Base-by-base conservation (phyloP, 371 early-diverging fungal genomes). In the Mucor circinelloides region DNA sequence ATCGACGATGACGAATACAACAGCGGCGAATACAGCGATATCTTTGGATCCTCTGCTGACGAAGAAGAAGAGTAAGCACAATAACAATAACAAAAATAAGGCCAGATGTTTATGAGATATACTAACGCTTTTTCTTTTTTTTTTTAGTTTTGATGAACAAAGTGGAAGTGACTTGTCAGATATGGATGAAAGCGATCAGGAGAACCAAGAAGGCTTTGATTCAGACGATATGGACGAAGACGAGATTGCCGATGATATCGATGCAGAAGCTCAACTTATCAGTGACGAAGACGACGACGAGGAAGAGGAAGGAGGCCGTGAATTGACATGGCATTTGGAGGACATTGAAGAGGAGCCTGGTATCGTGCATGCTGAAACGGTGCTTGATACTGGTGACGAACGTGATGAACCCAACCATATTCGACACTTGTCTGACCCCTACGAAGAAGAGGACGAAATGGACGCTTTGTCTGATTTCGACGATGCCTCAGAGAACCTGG, bases 121-220 rank as follows among this genome's bases (percentile, higher is more conserved):
- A n/a, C n/a, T n/a, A n/a, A n/a, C n/a, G n/a, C n/a, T n/a, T n/a
- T n/a, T n/a, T n/a, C n/a, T n/a, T n/a, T n/a, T n/a, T n/a, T 19
- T 42, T 2, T 40, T 46, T 54, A 71, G 71, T 27, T 90, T 85
- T 60, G 91, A 89, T 42, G 91, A 90, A 58, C 89, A 88, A 17
- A 86, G 87, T 13, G 89, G 80, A 36, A 91, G 92, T 66, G 93
- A 93, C 72, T 73, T 90, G 27, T 89, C 87, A 12, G 90, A 90
- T 62, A 73, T 85, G 70, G 83, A 81, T 58, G 86, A 87, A 71
- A 87, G 84, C 17, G 91, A 88, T 17, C 89, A 87, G 6, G 85
- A 80, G 4, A 88, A 86, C 5, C 87, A 77, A 31, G 60, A 60
- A 12, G 60, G 10, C 10, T 87, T 81, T 17, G 82, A 83, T 48